Percentiles rank a stretch among this genome's conserved stretches.
These are phyloP conservation scores for Glarea lozoyensis DNA, from an alignment of 495 filamentous ascomycete genomes.

Conservation along the genomic window DNA sequence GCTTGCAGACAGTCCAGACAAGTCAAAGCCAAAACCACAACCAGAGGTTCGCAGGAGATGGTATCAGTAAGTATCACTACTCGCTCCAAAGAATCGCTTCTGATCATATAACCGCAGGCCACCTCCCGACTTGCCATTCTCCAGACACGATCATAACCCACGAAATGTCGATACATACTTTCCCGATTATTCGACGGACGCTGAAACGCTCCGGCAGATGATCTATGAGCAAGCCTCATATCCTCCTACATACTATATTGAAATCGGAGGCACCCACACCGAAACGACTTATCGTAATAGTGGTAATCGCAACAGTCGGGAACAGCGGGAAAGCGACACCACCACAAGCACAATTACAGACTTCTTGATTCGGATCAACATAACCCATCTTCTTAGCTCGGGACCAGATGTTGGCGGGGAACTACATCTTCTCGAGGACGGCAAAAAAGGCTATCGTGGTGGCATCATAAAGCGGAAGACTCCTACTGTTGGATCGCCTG, in stretches of 20 bases:
- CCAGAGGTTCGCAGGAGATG: not conserved
- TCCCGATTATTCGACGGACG: conserved; percentile 21
- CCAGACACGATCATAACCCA: conserved; percentile 5
- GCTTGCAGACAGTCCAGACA: not conserved
- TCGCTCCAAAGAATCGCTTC: not conserved
- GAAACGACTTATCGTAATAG: conserved; percentile 24
- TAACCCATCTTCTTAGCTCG: conserved; percentile 36
- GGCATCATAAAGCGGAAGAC: conserved; percentile 5
- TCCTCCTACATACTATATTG: conserved; percentile 37
- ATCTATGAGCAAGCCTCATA: conserved; percentile 30
- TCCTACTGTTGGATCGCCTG: conserved; percentile 4
- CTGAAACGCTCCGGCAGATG: conserved; percentile 30
- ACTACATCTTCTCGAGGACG: conserved; percentile 4
- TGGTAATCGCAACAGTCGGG: not conserved
- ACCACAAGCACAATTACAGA: conserved; percentile 34
- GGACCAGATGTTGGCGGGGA: conserved; percentile 3
- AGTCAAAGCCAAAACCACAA: not conserved
- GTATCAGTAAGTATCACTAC: conserved; percentile 1
- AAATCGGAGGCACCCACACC: conserved; percentile 40
- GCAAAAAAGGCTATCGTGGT: conserved; percentile 13
- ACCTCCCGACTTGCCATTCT: conserved; percentile 15
- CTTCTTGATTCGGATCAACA: conserved; percentile 41
- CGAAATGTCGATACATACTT: conserved; percentile 12
- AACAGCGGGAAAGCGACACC: conserved; percentile 30
- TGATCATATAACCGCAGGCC: conserved; percentile 6